These are phyloP conservation scores for Capsella rubella DNA, from an alignment of 441 rosid genomes.

Conservation along the genomic window DNA sequence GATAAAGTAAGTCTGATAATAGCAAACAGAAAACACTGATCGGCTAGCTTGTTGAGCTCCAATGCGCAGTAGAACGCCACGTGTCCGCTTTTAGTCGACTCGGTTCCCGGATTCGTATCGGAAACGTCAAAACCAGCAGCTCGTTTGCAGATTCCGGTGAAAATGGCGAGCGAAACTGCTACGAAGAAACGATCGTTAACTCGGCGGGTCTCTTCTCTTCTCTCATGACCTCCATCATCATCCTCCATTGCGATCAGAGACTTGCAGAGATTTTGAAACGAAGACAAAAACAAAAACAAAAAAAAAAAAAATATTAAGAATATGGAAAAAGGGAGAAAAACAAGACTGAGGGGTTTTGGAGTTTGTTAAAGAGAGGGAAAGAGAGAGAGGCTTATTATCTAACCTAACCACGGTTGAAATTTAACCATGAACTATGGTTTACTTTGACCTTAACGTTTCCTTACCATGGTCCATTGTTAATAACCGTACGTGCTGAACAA, in stretches of 20 bases:
- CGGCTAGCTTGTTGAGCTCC: slow-evolving; percentile 3
- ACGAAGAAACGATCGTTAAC: slow-evolving; percentile 5
- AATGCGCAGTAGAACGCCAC: neutral
- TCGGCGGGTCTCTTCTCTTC: slow-evolving; percentile 14
- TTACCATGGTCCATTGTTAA: neutral
- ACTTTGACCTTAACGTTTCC: neutral
- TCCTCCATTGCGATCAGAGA: slow-evolving; percentile 2
- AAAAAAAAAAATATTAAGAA: neutral
- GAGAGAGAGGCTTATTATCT: neutral
- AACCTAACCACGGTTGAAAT: slow-evolving; percentile 2
- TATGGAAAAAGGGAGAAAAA: neutral
- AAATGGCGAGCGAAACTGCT: slow-evolving; percentile 4
- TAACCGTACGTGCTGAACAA: neutral
- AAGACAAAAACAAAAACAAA: neutral
- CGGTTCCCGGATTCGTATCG: neutral
- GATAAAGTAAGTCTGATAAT: neutral
- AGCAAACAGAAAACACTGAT: neutral
- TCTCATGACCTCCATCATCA: slow-evolving; percentile 11
- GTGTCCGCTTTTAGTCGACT: neutral
- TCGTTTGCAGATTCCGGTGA: slow-evolving; percentile 11
- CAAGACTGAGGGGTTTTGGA: neutral
- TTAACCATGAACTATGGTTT: slow-evolving; percentile 3
- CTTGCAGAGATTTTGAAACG: neutral
- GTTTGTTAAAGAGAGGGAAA: slow-evolving; percentile 1
- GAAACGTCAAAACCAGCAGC: neutral